phyloP scores from a whole-genome alignment of 495 filamentous ascomycete genomes.

The Penicillium canariense region DNA sequence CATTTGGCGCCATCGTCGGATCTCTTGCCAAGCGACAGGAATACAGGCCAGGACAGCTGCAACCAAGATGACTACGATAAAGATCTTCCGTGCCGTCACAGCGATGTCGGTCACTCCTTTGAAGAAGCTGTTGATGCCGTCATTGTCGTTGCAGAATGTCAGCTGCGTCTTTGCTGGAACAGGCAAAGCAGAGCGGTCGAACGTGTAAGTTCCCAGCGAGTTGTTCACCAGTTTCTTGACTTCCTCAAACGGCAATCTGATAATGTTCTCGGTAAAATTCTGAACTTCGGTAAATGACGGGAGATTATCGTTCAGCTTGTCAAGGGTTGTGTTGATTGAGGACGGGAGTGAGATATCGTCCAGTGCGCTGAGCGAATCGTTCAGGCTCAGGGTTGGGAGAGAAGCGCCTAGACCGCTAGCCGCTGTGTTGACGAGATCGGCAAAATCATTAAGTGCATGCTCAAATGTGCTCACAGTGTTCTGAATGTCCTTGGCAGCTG shows the following conservation, averaged over 20 bases:
- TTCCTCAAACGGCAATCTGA: conserved; percentile 74
- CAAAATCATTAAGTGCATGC: conserved; percentile 58
- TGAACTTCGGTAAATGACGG: conserved; percentile 81
- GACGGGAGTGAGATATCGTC: conserved; percentile 65
- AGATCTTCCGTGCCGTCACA: conserved; percentile 63
- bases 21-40: conserved; percentile 76
- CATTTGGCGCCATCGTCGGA: conserved; percentile 72
- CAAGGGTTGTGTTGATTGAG: conserved; percentile 7
- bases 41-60: conserved; percentile 69
- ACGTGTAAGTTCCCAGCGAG: conserved; percentile 64
- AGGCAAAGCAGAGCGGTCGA: conserved; percentile 74
- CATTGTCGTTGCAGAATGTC: conserved; percentile 83
- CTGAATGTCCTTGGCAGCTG: conserved; percentile 61
- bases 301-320: conserved; percentile 71
- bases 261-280: conserved; percentile 68
- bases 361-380: conserved; percentile 57
- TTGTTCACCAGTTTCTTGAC: conserved; percentile 68
- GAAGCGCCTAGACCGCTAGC: conserved; percentile 31
- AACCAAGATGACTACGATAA: conserved; percentile 67
- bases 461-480: conserved; percentile 55
- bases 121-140: conserved; percentile 86
- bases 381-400: conserved; percentile 59
- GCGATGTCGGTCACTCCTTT: conserved; percentile 60
- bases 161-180: conserved; percentile 77
- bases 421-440: conserved; percentile 41